Evolutionary conservation across 805 yeast species (phyloP), one percentile per base, ranked within the genome.

Genomic region (Yarrowia sp.): DNA sequence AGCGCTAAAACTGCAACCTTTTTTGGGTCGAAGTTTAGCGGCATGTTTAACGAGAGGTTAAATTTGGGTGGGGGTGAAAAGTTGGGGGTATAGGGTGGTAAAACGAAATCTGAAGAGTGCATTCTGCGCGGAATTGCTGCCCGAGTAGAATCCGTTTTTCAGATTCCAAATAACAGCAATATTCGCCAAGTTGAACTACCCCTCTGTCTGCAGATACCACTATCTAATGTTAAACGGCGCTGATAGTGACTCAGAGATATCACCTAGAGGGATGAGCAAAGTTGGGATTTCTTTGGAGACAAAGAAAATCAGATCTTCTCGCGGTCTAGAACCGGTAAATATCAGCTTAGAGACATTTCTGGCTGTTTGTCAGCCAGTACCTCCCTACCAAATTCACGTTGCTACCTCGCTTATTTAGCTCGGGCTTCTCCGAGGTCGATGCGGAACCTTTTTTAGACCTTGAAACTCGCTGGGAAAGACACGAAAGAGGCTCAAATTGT

Each of bases 181-280:
- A 24, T 43, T 43, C 10, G 11, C 12, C 26, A 0, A 14, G 24
- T 12, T 43, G 8, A 12, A 2, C 30, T 26, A 4, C 32, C 22
- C 32, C 33, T 4, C 16, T 26, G 16, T n/a, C 19, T 16, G n/a
- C n/a, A n/a, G n/a, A n/a, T n/a, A n/a, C 14, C 22, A 21, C 51
- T n/a, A 44, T 26, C 51, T 44, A 44, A 43, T 7, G 24, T 24
- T 22, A 14, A 43, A 43, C 48, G 28, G 28, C 46, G 9, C 26
- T 6, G 48, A 43, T 43, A 43, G 36, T 46, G 52, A 46, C 11
- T 46, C 52, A 46, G 52, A 46, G 52, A 46, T 46, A 46, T n/a
- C n/a, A 9, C 7, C 4, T n/a, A 8, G 19, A 17, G 8, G 4
- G 6, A n/a, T 11, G 21, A 36, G 21, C n/a, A 33, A 26, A n/a